A percentile compares a stretch with the other conserved stretches of the same genome.
Evolutionary conservation across 805 yeast genomes (phyloP).

Genomic region (Candida odintsovae): DNA sequence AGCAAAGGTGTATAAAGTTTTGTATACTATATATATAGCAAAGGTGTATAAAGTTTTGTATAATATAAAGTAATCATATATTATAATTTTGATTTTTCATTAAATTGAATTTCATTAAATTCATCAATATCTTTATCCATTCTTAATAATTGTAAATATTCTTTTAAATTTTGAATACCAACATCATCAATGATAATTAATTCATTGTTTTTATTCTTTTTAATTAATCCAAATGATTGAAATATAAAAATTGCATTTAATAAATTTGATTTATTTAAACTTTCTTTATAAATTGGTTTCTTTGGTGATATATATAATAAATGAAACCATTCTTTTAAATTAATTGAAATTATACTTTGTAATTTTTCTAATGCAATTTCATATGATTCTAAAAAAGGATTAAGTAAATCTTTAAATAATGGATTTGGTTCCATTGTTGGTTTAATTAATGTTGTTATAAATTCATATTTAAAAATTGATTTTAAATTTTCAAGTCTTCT

Average conservation of each 20-base stretch:
- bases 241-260: constrained; percentile 17
- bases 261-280: constrained; percentile 19
- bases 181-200: constrained; percentile 12
- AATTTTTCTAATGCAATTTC: constrained; percentile 16
- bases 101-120: too few species aligned
- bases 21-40: too few species aligned
- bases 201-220: constrained; percentile 7
- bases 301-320: constrained; percentile 12
- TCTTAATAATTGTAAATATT: constrained; percentile 1
- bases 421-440: constrained; percentile 4
- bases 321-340: constrained; percentile 18
- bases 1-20: too few species aligned
- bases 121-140: too few species aligned
- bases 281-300: constrained; percentile 13
- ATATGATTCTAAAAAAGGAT: constrained; percentile 21
- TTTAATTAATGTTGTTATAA: constrained; percentile 12
- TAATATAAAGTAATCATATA: too few species aligned
- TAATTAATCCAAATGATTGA: constrained; percentile 15
- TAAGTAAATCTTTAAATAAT: constrained; percentile 12
- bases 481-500: constrained; percentile 8
- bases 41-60: too few species aligned
- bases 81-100: too few species aligned
- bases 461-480: constrained; percentile 16
- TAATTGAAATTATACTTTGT: constrained; percentile 9
- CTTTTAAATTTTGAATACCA: constrained; percentile 3